Evolutionary conservation across 164 flowering plant genomes (phyloP).

Genomic region (Kalanchoe fedtschenkoi): DNA sequence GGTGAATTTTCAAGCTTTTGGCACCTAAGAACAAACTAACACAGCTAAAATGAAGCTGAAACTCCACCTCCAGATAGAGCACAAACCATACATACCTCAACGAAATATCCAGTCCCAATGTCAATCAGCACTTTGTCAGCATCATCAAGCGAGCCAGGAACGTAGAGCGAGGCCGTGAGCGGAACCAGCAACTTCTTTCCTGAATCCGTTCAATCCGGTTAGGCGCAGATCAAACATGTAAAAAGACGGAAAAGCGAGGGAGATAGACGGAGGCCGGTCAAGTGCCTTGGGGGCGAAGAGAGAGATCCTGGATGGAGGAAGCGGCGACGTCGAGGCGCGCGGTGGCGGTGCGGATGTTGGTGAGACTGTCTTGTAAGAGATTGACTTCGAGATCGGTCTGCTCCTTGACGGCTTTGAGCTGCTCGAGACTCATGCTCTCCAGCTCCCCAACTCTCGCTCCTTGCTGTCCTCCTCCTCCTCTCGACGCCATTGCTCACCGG

Average conservation of each 20-base stretch:
- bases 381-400: conserved; percentile 80
- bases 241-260: no score
- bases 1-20: no score
- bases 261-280: conserved; percentile 4
- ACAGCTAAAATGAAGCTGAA: no score
- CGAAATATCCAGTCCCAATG: conserved; percentile 92
- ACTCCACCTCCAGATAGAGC: no score
- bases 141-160: conserved; percentile 76
- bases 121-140: conserved; percentile 79
- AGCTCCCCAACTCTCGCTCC: conserved; percentile 31
- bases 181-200: conserved; percentile 87
- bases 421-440: conserved; percentile 81
- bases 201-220: no score
- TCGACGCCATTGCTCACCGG: no score
- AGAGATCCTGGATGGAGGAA: conserved; percentile 67
- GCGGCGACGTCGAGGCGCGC: conserved; percentile 77
- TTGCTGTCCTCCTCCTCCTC: no score
- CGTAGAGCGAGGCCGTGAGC: conserved; percentile 88
- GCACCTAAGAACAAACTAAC: no score
- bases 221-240: no score
- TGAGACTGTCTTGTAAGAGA: conserved; percentile 84
- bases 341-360: conserved; percentile 83
- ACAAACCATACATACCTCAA: no score
- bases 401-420: conserved; percentile 71
- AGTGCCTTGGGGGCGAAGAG: conserved; percentile 69